These are phyloP conservation scores for Lecanosticta acicola DNA, from an alignment of 2,329 filamentous ascomycete genomes.

Conservation along the genomic window DNA sequence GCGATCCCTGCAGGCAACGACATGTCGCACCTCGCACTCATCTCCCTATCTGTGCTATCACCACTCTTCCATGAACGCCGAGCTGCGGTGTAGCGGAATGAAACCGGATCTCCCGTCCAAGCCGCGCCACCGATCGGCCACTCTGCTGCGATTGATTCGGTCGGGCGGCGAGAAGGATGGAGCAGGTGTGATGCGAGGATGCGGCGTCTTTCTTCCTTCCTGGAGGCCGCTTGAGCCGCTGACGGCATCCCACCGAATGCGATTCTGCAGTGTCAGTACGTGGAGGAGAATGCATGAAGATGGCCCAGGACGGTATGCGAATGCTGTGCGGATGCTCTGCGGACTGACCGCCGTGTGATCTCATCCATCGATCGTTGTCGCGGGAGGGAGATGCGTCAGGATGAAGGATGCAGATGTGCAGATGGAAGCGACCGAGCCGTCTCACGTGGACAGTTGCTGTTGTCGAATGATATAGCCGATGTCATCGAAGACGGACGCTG, in stretches of 20 bases:
- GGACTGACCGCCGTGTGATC: too few relatives aligned
- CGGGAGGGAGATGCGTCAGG: background rate
- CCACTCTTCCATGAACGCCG: background rate
- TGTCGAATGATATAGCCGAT: background rate
- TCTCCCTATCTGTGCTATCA: background rate
- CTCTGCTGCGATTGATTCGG: background rate
- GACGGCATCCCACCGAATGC: background rate
- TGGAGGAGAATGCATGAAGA: too few relatives aligned
- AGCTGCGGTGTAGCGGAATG: background rate
- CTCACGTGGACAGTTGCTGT: background rate
- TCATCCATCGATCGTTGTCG: too few relatives aligned
- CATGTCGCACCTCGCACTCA: background rate
- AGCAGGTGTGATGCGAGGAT: background rate
- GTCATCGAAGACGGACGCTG: too few relatives aligned
- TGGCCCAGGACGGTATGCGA: too few relatives aligned
- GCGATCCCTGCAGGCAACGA: background rate
- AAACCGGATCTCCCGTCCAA: background rate
- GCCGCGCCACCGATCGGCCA: background rate
- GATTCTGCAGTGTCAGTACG: background rate
- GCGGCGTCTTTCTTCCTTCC: background rate
- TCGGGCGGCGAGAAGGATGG: background rate
- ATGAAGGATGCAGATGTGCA: background rate
- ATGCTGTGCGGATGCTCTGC: too few relatives aligned
- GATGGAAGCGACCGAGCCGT: background rate
- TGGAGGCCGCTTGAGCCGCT: background rate